phyloP scores from a whole-genome alignment of 108 stramenopile species.

The Aurantiochytrium sp. region DNA sequence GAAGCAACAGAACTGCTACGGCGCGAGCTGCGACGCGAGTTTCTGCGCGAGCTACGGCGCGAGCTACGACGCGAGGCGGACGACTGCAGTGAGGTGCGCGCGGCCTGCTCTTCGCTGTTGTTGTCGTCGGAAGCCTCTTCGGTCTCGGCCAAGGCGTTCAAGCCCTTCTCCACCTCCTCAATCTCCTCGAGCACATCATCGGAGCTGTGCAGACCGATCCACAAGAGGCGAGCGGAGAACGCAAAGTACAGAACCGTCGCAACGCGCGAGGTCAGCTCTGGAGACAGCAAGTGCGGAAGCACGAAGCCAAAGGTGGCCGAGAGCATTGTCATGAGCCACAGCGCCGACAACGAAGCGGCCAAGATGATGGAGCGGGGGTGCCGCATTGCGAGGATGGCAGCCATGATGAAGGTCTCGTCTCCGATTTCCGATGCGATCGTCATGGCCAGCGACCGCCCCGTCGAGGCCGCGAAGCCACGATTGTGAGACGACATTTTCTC shows the following conservation, averaged over 20 bases:
- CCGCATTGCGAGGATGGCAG: slow-evolving; percentile 89
- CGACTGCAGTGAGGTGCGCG: neutral
- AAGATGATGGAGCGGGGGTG: slow-evolving; percentile 79
- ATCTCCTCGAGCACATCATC: slow-evolving; percentile 81
- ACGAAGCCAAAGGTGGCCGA: slow-evolving; percentile 78
- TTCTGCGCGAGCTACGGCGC: neutral
- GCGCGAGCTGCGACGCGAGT: neutral
- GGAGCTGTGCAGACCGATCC: slow-evolving; percentile 69
- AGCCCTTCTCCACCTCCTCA: slow-evolving; percentile 93
- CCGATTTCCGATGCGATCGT: slow-evolving; percentile 97
- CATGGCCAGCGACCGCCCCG: slow-evolving; percentile 39
- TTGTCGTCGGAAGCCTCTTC: no score
- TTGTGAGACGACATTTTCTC: neutral
- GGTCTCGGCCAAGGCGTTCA: slow-evolving; percentile 32
- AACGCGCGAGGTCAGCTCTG: slow-evolving; percentile 82
- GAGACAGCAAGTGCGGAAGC: slow-evolving; percentile 76
- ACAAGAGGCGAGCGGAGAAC: slow-evolving; percentile 84
- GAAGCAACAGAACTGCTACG: neutral
- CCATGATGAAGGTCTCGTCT: slow-evolving; percentile 99
- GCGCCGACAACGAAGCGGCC: slow-evolving; percentile 73
- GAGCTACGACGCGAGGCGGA: neutral
- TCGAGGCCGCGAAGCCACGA: neutral
- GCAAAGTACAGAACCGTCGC: slow-evolving; percentile 80
- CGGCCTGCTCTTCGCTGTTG: neutral
- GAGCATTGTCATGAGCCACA: slow-evolving; percentile 90